Conservation (phyloP, 1,284 basidiomycete species). For the Abortiporus biennis region DNA sequence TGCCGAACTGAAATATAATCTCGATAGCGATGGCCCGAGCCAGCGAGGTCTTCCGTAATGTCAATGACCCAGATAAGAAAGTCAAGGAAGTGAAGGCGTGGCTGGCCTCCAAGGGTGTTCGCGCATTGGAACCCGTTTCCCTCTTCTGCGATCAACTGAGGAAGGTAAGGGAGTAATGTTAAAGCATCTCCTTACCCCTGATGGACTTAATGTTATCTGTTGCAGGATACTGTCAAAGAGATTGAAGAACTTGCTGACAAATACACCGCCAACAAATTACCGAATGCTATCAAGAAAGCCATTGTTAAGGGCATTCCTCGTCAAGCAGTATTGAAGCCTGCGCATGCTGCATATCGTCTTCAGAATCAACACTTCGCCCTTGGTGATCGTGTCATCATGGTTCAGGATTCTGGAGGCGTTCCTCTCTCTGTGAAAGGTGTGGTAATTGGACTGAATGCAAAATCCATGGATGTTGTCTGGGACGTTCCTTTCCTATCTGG, state of each 20-base stretch:
- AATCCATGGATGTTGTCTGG: slow-evolving; percentile 95
- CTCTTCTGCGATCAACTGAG: slow-evolving; percentile 89
- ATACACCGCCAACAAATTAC: slow-evolving; percentile 55
- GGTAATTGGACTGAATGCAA: slow-evolving; percentile 83
- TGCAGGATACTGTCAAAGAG: slow-evolving; percentile 67
- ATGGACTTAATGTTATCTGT: slow-evolving; percentile 1
- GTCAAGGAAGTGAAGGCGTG: slow-evolving; percentile 80
- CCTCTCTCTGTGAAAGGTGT: slow-evolving; percentile 91
- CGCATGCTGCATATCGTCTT: slow-evolving; percentile 85
- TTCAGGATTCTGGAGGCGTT: slow-evolving; percentile 92
- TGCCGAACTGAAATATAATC: slow-evolving; percentile 1
- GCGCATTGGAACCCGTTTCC: slow-evolving; percentile 90
- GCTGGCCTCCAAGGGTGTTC: slow-evolving; percentile 83
- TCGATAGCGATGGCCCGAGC: slow-evolving; percentile 66
- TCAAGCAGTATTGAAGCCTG: slow-evolving; percentile 92
- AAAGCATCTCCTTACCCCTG: slow-evolving; percentile 6
- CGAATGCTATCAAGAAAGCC: slow-evolving; percentile 75
- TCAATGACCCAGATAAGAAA: slow-evolving; percentile 60
- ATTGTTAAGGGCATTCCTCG: slow-evolving; percentile 90
- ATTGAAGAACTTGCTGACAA: slow-evolving; percentile 74
- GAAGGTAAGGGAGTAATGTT: slow-evolving; percentile 46
- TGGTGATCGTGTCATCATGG: slow-evolving; percentile 96
- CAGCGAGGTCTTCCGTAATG: slow-evolving; percentile 74
- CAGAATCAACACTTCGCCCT: slow-evolving; percentile 88
- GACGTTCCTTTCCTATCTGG: slow-evolving; percentile 95